Evolutionary conservation across 2,329 filamentous ascomycete genomes (phyloP).

Genomic region (Colletotrichum agaves): DNA sequence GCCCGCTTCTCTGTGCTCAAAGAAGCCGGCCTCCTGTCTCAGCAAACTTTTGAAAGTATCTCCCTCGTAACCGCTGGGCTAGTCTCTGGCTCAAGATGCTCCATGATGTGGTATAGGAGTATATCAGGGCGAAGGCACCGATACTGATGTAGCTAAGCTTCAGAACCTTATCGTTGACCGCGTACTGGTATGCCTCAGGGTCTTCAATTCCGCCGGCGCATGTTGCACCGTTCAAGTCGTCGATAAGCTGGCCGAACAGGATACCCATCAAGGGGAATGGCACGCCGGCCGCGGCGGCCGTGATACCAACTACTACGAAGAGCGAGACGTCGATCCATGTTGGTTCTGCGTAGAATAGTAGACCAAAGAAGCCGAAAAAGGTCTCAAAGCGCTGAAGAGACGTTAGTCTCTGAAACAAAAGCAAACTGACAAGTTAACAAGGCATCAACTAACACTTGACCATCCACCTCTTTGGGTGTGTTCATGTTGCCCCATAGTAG

Average conservation of each 20-base stretch:
- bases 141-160: conserved; percentile 69
- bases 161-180: conserved; percentile 63
- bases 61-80: conserved; percentile 65
- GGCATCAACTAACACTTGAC: conserved; percentile 7
- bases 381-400: conserved; percentile 17
- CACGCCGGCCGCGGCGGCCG: conserved; percentile 61
- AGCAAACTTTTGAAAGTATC: conserved; percentile 64
- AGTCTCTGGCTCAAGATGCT: conserved; percentile 66
- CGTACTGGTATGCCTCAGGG: conserved; percentile 42
- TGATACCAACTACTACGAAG: conserved; percentile 38
- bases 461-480: not conserved
- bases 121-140: conserved; percentile 67
- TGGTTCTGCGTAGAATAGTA: conserved; percentile 32
- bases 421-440: not conserved
- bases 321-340: conserved; percentile 37
- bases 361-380: conserved; percentile 21
- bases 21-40: conserved; percentile 66
- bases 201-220: conserved; percentile 46
- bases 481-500: not conserved
- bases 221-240: conserved; percentile 62
- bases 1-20: conserved; percentile 65
- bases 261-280: conserved; percentile 67
- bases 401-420: conserved; percentile 5
- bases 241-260: conserved; percentile 65
- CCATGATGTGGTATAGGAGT: conserved; percentile 69